Evolutionary conservation across 1,284 basidiomycete species (phyloP).

Genomic region (Pseudozyma hubeiensis): DNA sequence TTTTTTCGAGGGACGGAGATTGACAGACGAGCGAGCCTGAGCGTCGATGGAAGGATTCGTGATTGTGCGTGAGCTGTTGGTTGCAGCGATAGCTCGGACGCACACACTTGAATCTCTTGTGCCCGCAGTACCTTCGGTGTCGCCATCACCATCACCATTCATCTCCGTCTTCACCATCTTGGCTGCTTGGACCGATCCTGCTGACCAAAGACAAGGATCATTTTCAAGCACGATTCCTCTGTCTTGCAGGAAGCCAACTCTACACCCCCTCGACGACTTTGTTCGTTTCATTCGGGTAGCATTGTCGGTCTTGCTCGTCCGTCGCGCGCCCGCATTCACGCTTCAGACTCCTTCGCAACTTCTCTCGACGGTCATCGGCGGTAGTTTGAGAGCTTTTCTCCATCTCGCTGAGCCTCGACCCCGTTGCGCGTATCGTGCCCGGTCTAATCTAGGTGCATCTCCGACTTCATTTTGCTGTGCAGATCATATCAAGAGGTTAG

Average conservation of each 20-base stretch:
- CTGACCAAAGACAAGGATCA: constrained; percentile 21
- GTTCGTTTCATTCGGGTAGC: neutral
- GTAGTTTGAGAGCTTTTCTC: neutral
- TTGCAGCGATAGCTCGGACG: neutral
- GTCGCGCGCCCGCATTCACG: neutral
- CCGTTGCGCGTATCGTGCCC: neutral
- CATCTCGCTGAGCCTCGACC: neutral
- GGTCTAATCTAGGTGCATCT: constrained; percentile 4
- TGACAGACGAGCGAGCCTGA: neutral
- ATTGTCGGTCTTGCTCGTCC: neutral
- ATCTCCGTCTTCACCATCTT: constrained; percentile 1
- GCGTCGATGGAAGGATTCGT: constrained; percentile 5
- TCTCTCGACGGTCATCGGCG: neutral
- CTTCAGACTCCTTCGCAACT: neutral
- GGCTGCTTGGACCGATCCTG: constrained; percentile 33
- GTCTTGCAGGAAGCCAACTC: constrained; percentile 34
- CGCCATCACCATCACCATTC: neutral
- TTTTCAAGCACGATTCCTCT: constrained; percentile 1
- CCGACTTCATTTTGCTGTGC: neutral
- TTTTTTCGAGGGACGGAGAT: neutral
- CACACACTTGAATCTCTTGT: too few relatives aligned
- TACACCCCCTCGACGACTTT: neutral
- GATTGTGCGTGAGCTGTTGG: neutral
- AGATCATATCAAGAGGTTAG: constrained; percentile 1
- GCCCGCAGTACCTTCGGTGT: too few relatives aligned